phyloP scores from a whole-genome alignment of 768 basidiomycete genomes.

The Suillus clintonianus region DNA sequence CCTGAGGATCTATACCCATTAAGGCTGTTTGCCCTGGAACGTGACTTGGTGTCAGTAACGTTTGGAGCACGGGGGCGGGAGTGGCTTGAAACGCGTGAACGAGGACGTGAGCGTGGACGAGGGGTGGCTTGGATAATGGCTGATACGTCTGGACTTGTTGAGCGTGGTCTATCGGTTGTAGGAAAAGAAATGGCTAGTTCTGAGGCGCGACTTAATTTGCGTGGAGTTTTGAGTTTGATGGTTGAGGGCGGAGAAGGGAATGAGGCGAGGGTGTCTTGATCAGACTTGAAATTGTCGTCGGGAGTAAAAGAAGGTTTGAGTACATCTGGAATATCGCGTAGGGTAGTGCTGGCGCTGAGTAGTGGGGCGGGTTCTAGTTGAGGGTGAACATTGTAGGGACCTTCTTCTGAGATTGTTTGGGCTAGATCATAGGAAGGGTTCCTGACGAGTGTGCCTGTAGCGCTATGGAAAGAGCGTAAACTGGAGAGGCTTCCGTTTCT shows the following conservation, averaged over 20 bases:
- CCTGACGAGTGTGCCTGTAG: neutral
- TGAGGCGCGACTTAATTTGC: slow-evolving; percentile 23
- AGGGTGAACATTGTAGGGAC: neutral
- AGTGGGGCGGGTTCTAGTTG: neutral
- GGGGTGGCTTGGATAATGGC: slow-evolving; percentile 42
- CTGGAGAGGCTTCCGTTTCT: neutral
- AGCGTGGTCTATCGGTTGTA: slow-evolving; percentile 15
- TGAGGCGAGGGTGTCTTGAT: slow-evolving; percentile 28
- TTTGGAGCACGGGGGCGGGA: slow-evolving; percentile 26
- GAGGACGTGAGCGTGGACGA: slow-evolving; percentile 31
- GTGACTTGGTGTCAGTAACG: neutral
- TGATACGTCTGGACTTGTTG: slow-evolving; percentile 40
- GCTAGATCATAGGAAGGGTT: neutral
- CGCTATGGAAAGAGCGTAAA: neutral
- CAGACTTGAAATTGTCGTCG: slow-evolving; percentile 30
- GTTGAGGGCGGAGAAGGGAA: slow-evolving; percentile 24
- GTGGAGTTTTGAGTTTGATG: slow-evolving; percentile 23
- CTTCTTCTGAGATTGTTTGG: neutral
- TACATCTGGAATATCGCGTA: neutral
- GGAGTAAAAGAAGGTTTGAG: neutral
- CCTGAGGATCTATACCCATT: neutral
- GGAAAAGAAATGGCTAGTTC: slow-evolving; percentile 12
- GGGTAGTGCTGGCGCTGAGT: neutral
- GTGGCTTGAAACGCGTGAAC: neutral
- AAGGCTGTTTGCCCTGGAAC: neutral